These are phyloP conservation scores for Drechslerella dactyloides DNA, from an alignment of 2,329 filamentous ascomycete species.

Conservation along the genomic window DNA sequence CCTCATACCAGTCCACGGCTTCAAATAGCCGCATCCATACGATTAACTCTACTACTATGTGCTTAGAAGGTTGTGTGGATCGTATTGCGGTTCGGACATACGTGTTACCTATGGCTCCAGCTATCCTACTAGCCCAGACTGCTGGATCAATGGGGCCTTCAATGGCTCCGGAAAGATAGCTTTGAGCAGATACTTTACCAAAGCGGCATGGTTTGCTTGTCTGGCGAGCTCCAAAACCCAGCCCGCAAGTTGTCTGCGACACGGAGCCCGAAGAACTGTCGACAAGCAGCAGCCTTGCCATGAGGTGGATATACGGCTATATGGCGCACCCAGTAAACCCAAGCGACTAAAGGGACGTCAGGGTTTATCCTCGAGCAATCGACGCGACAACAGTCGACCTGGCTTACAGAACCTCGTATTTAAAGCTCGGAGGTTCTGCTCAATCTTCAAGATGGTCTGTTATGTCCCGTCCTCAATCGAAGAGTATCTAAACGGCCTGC, in stretches of 20 bases:
- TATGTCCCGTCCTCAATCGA: conserved; percentile 12
- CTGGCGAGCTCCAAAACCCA: conserved; percentile 48
- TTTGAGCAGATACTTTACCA: conserved; percentile 18
- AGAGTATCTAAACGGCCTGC: not conserved
- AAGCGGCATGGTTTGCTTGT: conserved; percentile 37
- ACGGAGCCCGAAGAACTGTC: conserved; percentile 30
- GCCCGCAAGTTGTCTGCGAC: conserved; percentile 20
- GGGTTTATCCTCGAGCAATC: conserved; percentile 44
- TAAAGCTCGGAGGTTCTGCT: conserved; percentile 51
- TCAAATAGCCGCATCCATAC: not conserved
- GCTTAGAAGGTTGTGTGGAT: too few species aligned
- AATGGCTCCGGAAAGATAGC: conserved; percentile 43
- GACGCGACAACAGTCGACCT: conserved; percentile 39
- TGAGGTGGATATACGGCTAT: conserved; percentile 48
- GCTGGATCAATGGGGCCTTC: conserved; percentile 33
- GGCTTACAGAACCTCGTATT: conserved; percentile 34
- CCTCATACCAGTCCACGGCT: conserved; percentile 1
- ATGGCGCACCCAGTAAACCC: conserved; percentile 50
- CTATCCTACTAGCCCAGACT: conserved; percentile 41
- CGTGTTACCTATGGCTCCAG: too few species aligned
- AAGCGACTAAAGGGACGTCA: conserved; percentile 49
- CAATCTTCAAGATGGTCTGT: conserved; percentile 47
- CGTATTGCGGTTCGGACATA: too few species aligned
- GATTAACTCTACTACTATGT: too few species aligned
- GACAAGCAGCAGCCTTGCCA: conserved; percentile 39